Evolutionary conservation across 495 filamentous ascomycete genomes (phyloP).

Genomic region (Aspergillus cavernicola): DNA sequence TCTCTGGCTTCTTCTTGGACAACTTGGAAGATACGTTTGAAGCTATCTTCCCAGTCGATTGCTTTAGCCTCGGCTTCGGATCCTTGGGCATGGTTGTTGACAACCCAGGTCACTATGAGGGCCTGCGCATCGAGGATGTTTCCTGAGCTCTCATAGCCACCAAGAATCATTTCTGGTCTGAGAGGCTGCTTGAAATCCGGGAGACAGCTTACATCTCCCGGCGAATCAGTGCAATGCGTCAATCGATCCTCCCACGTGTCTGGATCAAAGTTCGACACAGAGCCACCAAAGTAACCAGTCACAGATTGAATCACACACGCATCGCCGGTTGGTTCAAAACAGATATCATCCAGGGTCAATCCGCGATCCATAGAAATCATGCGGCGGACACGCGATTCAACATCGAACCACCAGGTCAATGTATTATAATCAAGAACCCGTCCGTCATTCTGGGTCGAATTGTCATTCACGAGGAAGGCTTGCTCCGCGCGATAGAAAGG

Average conservation of each 20-base stretch:
- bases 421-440: constrained; percentile 86
- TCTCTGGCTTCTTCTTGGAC: constrained; percentile 77
- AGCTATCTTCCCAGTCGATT: constrained; percentile 82
- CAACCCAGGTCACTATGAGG: constrained; percentile 91
- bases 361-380: constrained; percentile 63
- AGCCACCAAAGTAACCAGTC: constrained; percentile 76
- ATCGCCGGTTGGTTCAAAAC: constrained; percentile 86
- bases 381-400: constrained; percentile 68
- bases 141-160: constrained; percentile 65
- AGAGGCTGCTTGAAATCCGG: constrained; percentile 85
- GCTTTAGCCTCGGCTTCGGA: constrained; percentile 63
- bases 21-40: constrained; percentile 64
- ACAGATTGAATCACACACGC: constrained; percentile 91
- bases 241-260: constrained; percentile 67
- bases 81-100: constrained; percentile 79
- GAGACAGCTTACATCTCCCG: constrained; percentile 67
- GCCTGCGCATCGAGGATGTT: constrained; percentile 73
- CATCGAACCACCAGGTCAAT: constrained; percentile 88
- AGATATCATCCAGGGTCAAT: constrained; percentile 74
- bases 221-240: constrained; percentile 66
- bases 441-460: constrained; percentile 53
- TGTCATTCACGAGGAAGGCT: constrained; percentile 90
- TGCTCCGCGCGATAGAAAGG: constrained; percentile 95
- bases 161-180: constrained; percentile 78
- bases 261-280: constrained; percentile 57